These are phyloP conservation scores for Cladosporium oxysporum DNA, from an alignment of 2,329 filamentous ascomycete species.

Conservation along the genomic window DNA sequence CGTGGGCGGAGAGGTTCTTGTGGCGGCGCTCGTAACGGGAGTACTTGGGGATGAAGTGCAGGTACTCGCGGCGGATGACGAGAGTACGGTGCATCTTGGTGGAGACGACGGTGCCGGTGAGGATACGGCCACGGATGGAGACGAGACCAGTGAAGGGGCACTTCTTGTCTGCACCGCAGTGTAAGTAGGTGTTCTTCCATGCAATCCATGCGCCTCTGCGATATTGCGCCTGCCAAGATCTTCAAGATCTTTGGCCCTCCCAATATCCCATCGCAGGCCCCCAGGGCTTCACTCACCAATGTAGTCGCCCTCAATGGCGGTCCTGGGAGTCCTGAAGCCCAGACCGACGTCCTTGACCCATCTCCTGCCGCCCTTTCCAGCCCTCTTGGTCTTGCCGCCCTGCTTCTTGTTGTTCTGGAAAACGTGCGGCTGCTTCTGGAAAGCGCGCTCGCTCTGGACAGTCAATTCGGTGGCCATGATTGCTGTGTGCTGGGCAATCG, in stretches of 20 bases:
- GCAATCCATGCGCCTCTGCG: not conserved
- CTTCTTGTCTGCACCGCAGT: slow-evolving; percentile 82
- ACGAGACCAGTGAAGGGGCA: slow-evolving; percentile 99
- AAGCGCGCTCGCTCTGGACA: slow-evolving; percentile 99
- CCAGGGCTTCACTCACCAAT: slow-evolving; percentile 71
- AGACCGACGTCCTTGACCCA: slow-evolving; percentile 99
- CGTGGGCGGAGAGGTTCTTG: slow-evolving; percentile 99
- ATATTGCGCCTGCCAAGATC: slow-evolving; percentile 20
- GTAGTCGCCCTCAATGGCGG: slow-evolving; percentile 97
- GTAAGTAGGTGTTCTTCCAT: slow-evolving; percentile 22
- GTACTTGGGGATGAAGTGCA: slow-evolving; percentile 99
- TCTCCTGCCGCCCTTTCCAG: slow-evolving; percentile 91
- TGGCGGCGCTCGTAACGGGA: slow-evolving; percentile 99
- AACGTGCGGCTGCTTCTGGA: slow-evolving; percentile 99
- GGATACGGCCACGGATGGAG: slow-evolving; percentile 99
- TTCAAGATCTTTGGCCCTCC: slow-evolving; percentile 11
- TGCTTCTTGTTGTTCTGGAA: slow-evolving; percentile 97
- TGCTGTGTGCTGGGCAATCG: slow-evolving; percentile 36
- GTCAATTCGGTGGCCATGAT: slow-evolving; percentile 97
- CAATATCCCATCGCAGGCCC: slow-evolving; percentile 11
- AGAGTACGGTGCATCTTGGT: slow-evolving; percentile 99
- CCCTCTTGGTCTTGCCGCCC: slow-evolving; percentile 75
- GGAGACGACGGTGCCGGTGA: slow-evolving; percentile 97
- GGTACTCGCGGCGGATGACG: slow-evolving; percentile 99
- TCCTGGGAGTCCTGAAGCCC: slow-evolving; percentile 98